A percentile compares a stretch with the other conserved stretches of the same genome.
Evolutionary conservation across 495 filamentous ascomycete genomes (phyloP).

Genomic region (Annulohypoxylon bovei): DNA sequence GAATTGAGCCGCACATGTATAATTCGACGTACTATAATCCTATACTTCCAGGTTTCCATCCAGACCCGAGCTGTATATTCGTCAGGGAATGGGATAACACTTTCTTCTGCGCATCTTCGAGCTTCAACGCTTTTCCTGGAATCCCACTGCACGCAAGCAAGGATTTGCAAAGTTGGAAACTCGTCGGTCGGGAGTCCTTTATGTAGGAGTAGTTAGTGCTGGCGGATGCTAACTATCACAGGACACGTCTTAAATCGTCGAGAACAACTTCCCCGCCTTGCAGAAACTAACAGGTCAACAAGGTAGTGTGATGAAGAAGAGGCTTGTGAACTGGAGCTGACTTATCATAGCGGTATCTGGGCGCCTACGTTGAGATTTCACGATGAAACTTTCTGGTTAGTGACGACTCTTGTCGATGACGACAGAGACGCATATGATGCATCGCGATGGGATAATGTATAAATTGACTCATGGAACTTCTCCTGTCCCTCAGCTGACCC

Average conservation of each 20-base stretch:
- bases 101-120: slow-evolving; percentile 64
- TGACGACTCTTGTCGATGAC: slow-evolving; percentile 57
- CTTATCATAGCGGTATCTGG: slow-evolving; percentile 51
- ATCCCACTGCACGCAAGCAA: slow-evolving; percentile 63
- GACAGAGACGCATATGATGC: slow-evolving; percentile 47
- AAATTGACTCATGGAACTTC: no score
- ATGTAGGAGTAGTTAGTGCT: not conserved
- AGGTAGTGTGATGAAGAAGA: slow-evolving; percentile 35
- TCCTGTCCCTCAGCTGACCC: not conserved
- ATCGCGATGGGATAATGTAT: slow-evolving; percentile 56
- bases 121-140: slow-evolving; percentile 64
- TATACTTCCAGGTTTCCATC: slow-evolving; percentile 65
- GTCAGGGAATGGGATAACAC: slow-evolving; percentile 59
- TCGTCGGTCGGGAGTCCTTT: slow-evolving; percentile 47
- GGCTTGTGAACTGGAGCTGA: not conserved
- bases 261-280: slow-evolving; percentile 53
- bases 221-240: slow-evolving; percentile 15
- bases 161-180: slow-evolving; percentile 63
- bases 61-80: slow-evolving; percentile 65
- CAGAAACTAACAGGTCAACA: slow-evolving; percentile 56
- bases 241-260: slow-evolving; percentile 53
- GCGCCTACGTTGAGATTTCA: slow-evolving; percentile 54
- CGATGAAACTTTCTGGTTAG: slow-evolving; percentile 52
- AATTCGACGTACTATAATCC: slow-evolving; percentile 60
- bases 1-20: not conserved